Evolutionary conservation across 352 stramenopile species (phyloP), one percentile per base, ranked within the genome.

Genomic region (Pythium volutum): DNA sequence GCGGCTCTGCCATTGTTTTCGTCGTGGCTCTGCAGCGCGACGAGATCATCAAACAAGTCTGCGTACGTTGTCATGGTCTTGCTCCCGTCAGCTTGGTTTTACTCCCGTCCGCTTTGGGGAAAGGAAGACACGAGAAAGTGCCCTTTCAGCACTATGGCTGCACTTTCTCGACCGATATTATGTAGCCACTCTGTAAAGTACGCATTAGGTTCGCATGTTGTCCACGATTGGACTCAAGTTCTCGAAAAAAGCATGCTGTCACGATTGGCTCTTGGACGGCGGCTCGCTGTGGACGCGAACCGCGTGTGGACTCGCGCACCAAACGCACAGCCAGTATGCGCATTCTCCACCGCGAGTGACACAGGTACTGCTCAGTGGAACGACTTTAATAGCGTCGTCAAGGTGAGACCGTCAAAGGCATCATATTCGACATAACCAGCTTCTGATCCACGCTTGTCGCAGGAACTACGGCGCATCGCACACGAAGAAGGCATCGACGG

Each of bases 401-500:
- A 87, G 82, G 82, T 89, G 33, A 43, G 36, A 43, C 36, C 63
- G 26, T 53, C 14, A 29, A 45, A 29, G 2, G n/a, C 11, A 2
- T 16, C 22, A 36, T 15, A 22, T 7, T 33, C 41, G 15, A 1
- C 25, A 33, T 36, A 22, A 4, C n/a, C 15, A 22, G 18, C 22
- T 16, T 54, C 6, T 34, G 8, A 59, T 33, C 43, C 9, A 34
- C 26, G 11, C 9, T 27, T 38, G 3, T 31, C 34, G 4, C 47
- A 91, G 82, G 76, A 88, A 56, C 71, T 91, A 57, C 78, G 77
- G 26, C 75, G 81, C 42, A 79, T 91, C 57, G 74, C 76, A 10
- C 53, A 70, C 9, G 69, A 87, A 59, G 71, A 88, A 18, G 67
- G 66, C 26, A 67, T 80, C 38, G 62, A 59, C 2, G 67, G 71